Percentiles rank a stretch among this genome's conserved stretches.
These are phyloP conservation scores for Leccinum uliginosum DNA, from an alignment of 768 basidiomycete genomes.

Conservation along the genomic window DNA sequence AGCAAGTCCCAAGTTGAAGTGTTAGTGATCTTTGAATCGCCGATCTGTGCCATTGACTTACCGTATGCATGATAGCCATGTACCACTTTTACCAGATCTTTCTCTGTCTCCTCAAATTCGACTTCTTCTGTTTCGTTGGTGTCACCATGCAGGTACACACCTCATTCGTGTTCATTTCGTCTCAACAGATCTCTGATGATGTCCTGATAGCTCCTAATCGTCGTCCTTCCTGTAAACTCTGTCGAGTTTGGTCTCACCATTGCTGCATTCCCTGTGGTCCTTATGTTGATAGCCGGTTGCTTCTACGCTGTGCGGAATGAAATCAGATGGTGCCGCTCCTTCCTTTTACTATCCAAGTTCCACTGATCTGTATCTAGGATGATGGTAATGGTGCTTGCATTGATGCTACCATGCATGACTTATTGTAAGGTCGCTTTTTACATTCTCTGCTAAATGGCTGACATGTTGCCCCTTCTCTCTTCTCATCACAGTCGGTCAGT, in stretches of 20 bases:
- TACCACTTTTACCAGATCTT: constrained; percentile 86
- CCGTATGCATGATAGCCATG: constrained; percentile 53
- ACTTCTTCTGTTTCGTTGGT: constrained; percentile 85
- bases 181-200: not conserved
- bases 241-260: constrained; percentile 82
- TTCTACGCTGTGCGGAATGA: constrained; percentile 73
- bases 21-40: constrained; percentile 36
- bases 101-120: constrained; percentile 85
- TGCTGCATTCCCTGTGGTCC: constrained; percentile 76
- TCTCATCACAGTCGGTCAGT: constrained; percentile 26
- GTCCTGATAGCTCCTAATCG: constrained; percentile 64
- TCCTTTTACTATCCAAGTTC: not conserved
- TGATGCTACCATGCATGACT: constrained; percentile 74
- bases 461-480: not conserved
- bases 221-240: constrained; percentile 59
- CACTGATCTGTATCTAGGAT: constrained; percentile 36
- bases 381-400: constrained; percentile 63
- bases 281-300: constrained; percentile 60
- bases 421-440: constrained; percentile 55
- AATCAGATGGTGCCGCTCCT: constrained; percentile 60
- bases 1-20: constrained; percentile 80
- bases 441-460: not conserved
- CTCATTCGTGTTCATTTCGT: not conserved
- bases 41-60: not conserved
- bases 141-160: constrained; percentile 78